These are phyloP conservation scores for Aspergillus chevalieri DNA, from an alignment of 2,329 filamentous ascomycete genomes.

Conservation along the genomic window DNA sequence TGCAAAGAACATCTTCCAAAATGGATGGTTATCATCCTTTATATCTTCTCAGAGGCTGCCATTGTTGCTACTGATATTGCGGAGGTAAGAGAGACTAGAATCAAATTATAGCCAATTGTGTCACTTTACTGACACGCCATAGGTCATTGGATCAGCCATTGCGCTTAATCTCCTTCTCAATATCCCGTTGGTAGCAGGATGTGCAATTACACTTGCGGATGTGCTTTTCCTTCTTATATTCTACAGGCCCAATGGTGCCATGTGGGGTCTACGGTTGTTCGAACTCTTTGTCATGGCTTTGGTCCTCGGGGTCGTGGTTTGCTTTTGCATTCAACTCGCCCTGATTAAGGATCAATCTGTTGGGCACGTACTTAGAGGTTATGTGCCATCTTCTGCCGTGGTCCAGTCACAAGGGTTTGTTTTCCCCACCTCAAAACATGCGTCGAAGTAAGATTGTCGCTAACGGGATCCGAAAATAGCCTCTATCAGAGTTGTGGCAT, in stretches of 20 bases:
- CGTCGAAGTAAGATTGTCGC: not conserved
- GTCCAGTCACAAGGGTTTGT: slow-evolving; percentile 47
- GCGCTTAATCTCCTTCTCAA: slow-evolving; percentile 50
- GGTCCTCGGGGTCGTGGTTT: slow-evolving; percentile 51
- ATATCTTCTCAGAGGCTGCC: slow-evolving; percentile 58
- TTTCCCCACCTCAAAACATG: not conserved
- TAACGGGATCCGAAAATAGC: slow-evolving; percentile 20
- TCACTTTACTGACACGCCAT: slow-evolving; percentile 2
- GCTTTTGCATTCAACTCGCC: slow-evolving; percentile 53
- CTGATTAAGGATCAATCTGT: slow-evolving; percentile 45
- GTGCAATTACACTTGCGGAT: slow-evolving; percentile 52
- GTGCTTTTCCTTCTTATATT: slow-evolving; percentile 53
- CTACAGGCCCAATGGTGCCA: slow-evolving; percentile 48
- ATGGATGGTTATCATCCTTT: slow-evolving; percentile 60
- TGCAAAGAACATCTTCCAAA: slow-evolving; percentile 59
- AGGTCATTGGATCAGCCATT: slow-evolving; percentile 54
- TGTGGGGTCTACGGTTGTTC: slow-evolving; percentile 48
- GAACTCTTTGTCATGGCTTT: slow-evolving; percentile 50
- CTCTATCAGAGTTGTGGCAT: slow-evolving; percentile 52
- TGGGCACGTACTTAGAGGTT: slow-evolving; percentile 50
- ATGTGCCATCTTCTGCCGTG: slow-evolving; percentile 49
- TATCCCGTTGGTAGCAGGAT: slow-evolving; percentile 51
- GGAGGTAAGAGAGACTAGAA: slow-evolving; percentile 43
- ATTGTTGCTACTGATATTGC: slow-evolving; percentile 69
- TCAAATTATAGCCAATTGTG: not conserved